phyloP scores from a whole-genome alignment of 805 yeast genomes.

The Saccharomycopsis guyanensis region DNA sequence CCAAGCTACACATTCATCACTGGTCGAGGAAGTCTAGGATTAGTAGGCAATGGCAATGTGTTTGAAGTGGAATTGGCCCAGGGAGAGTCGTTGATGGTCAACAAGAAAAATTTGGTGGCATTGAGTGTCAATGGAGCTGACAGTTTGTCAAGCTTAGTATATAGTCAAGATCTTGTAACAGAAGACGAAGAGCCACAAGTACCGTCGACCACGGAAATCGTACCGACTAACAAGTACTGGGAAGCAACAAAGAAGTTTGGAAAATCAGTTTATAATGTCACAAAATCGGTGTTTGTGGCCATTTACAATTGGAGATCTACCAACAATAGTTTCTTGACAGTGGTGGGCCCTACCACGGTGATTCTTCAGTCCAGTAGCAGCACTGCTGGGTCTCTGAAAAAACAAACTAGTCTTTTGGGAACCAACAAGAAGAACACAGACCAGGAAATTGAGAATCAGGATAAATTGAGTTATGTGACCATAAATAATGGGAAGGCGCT shows the following conservation, averaged over 20 bases:
- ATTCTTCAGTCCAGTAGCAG: neutral
- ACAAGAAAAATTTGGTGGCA: conserved; percentile 31
- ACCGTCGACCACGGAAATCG: neutral
- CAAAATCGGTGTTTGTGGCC: neutral
- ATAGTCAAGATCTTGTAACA: neutral
- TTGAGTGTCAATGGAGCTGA: conserved; percentile 36
- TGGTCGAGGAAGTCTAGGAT: conserved; percentile 37
- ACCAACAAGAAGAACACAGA: neutral
- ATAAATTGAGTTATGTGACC: conserved; percentile 34
- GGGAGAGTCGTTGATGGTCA: conserved; percentile 33
- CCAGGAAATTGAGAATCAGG: conserved; percentile 24
- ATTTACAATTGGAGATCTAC: neutral
- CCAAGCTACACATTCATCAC: conserved; percentile 29
- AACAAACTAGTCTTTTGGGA: neutral
- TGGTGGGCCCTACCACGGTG: conserved; percentile 17
- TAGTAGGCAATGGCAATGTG: conserved; percentile 36
- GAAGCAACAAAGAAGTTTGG: neutral
- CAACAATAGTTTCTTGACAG: conserved; percentile 7
- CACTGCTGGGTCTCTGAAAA: neutral
- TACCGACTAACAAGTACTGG: neutral
- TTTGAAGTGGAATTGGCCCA: conserved; percentile 31
- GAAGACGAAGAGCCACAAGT: neutral
- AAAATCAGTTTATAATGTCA: neutral
- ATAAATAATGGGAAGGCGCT: conserved; percentile 25
- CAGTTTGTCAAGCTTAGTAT: conserved; percentile 26